Conservation (phyloP, 139 green algal species). For the Gonium pectorale region DNA sequence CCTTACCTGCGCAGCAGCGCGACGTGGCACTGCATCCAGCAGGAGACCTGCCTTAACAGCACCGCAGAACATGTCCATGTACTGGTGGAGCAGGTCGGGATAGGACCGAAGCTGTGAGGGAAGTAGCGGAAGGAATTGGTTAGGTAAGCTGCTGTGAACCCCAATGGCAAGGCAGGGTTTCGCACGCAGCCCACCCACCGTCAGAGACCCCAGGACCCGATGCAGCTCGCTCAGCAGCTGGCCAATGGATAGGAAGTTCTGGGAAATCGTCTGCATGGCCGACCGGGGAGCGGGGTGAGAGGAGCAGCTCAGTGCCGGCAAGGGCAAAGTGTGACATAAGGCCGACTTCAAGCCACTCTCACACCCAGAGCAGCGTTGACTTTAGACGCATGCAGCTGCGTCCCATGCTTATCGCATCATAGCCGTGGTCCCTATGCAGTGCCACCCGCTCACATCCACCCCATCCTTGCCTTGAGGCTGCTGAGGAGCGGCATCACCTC, state of each 20-base stretch:
- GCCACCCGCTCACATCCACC: no score
- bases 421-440: no score
- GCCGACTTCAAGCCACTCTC: no score
- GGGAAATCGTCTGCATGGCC: constrained; percentile 37
- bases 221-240: constrained; percentile 36
- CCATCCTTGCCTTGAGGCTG: constrained; percentile 37
- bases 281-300: no score
- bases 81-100: constrained; percentile 36
- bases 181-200: not conserved
- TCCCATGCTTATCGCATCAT: no score
- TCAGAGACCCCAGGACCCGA: constrained; percentile 24
- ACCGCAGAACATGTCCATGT: constrained; percentile 32
- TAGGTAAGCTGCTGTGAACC: not conserved
- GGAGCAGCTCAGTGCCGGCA: no score
- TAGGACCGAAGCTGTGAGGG: constrained; percentile 13
- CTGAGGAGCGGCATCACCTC: constrained; percentile 14
- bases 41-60: constrained; percentile 15
- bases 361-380: no score
- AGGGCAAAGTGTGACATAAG: no score
- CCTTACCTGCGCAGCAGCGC: constrained; percentile 15
- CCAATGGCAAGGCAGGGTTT: not conserved
- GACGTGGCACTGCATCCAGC: constrained; percentile 19
- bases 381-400: no score
- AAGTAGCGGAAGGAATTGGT: not conserved
- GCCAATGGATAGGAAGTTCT: constrained; percentile 16